phyloP scores from a whole-genome alignment of 129 eudicot species.

The Dittrichia graveolens region DNA sequence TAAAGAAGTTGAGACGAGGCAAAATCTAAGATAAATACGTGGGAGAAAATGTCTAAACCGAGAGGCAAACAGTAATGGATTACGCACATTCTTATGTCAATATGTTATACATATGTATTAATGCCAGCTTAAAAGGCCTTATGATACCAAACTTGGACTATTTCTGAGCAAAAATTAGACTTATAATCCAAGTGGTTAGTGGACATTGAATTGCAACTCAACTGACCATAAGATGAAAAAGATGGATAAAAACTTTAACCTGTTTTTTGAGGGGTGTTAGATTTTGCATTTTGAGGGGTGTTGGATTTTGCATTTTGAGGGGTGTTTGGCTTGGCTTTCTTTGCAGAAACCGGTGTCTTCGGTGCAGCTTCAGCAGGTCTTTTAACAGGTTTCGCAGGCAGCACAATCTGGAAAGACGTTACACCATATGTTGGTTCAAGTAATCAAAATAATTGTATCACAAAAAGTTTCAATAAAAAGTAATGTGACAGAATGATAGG shows the following conservation, averaged over 20 bases:
- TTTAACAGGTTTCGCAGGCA: conserved; percentile 29
- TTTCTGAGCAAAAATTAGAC: no score
- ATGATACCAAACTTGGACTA: no score
- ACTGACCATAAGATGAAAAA: not conserved
- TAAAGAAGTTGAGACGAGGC: not conserved
- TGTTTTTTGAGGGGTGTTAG: conserved; percentile 48
- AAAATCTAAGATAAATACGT: no score
- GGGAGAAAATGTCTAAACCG: no score
- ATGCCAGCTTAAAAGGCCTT: no score
- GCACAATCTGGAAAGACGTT: not conserved
- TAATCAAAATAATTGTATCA: not conserved
- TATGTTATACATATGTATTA: no score
- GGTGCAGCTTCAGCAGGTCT: conserved; percentile 44
- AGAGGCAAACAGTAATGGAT: no score
- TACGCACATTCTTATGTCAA: no score
- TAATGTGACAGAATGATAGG: no score
- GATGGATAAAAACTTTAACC: conserved; percentile 21
- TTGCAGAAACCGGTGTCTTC: conserved; percentile 38
- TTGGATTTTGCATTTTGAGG: conserved; percentile 37
- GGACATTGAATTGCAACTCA: not conserved
- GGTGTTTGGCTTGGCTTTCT: conserved; percentile 47
- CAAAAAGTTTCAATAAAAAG: not conserved
- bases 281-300: conserved; percentile 23
- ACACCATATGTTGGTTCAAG: not conserved
- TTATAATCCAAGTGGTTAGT: not conserved